A percentile compares a stretch with the other conserved stretches of the same genome.
Evolutionary conservation across 2,329 filamentous ascomycete genomes (phyloP).

Genomic region (Pestalotiopsis fici): DNA sequence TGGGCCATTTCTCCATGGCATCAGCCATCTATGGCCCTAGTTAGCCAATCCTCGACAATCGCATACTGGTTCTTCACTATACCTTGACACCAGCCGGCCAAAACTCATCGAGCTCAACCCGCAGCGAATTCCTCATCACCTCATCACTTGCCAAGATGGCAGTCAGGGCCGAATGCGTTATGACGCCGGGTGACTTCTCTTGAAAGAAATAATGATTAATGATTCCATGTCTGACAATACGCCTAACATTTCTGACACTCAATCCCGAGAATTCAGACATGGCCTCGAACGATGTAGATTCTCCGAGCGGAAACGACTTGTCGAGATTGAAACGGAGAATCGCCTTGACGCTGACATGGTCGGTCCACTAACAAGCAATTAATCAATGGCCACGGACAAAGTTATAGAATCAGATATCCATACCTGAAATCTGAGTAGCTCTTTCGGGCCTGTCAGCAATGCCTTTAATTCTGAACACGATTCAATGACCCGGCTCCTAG

Average conservation of each 20-base stretch:
- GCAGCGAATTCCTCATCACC: conserved; percentile 18
- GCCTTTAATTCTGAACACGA: conserved; percentile 19
- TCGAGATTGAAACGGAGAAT: conserved; percentile 19
- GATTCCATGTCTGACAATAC: conserved; percentile 30
- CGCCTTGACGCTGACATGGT: conserved; percentile 17
- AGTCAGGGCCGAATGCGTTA: conserved; percentile 25
- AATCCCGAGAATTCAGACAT: conserved; percentile 6
- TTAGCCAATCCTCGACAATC: background rate
- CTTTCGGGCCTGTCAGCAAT: conserved; percentile 18
- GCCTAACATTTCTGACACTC: conserved; percentile 9
- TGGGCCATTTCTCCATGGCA: conserved; percentile 26
- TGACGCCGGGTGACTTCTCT: conserved; percentile 26
- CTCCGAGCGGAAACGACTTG: conserved; percentile 17
- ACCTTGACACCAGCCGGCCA: conserved; percentile 20
- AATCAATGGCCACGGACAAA: background rate
- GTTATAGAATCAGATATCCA: background rate
- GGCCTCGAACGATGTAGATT: conserved; percentile 14
- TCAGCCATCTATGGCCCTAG: conserved; percentile 18
- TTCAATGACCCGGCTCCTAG: conserved; percentile 14
- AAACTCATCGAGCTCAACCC: conserved; percentile 23
- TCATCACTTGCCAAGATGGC: conserved; percentile 17
- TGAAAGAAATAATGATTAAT: conserved; percentile 31
- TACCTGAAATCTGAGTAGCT: conserved; percentile 14
- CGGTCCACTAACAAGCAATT: conserved; percentile 16
- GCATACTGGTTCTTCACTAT: background rate